These are phyloP conservation scores for Rhizopus delemar DNA, from an alignment of 371 early-diverging fungal species.

Conservation along the genomic window DNA sequence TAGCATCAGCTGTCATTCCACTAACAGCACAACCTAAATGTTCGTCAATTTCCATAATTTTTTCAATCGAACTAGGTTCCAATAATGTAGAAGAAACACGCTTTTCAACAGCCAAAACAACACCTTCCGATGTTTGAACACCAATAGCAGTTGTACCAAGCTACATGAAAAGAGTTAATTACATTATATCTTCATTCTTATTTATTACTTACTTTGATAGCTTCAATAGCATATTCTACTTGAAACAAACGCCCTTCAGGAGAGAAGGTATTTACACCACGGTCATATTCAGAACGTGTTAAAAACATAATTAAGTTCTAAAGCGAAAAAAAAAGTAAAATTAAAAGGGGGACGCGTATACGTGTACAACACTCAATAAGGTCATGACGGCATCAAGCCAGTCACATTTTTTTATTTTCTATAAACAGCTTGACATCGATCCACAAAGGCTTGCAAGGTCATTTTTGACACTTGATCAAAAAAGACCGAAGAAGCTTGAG, in stretches of 20 bases:
- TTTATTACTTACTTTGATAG: constrained; percentile 83
- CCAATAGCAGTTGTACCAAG: constrained; percentile 97
- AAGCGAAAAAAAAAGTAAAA: neutral
- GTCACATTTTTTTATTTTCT: constrained; percentile 25
- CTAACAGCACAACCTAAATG: constrained; percentile 97
- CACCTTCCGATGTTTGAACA: constrained; percentile 91
- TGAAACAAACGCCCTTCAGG: constrained; percentile 99
- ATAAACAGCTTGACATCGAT: constrained; percentile 64
- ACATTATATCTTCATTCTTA: too few relatives aligned
- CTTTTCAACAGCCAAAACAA: constrained; percentile 96
- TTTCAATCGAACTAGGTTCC: constrained; percentile 94
- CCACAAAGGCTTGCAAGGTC: constrained; percentile 76
- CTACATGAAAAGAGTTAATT: constrained; percentile 37
- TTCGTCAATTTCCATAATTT: constrained; percentile 92
- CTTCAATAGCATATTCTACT: constrained; percentile 99
- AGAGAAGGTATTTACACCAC: constrained; percentile 98
- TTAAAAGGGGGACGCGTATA: too few relatives aligned
- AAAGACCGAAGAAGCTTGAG: constrained; percentile 72
- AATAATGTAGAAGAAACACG: constrained; percentile 91
- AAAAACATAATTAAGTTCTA: constrained; percentile 57
- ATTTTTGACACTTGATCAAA: constrained; percentile 73
- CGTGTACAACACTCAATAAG: neutral
- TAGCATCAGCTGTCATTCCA: constrained; percentile 95
- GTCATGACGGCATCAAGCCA: constrained; percentile 5
- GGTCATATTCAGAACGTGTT: constrained; percentile 93